Base-by-base conservation (phyloP, 1,139 yeast genomes). In the Saccharomycopsis hybrid region DNA sequence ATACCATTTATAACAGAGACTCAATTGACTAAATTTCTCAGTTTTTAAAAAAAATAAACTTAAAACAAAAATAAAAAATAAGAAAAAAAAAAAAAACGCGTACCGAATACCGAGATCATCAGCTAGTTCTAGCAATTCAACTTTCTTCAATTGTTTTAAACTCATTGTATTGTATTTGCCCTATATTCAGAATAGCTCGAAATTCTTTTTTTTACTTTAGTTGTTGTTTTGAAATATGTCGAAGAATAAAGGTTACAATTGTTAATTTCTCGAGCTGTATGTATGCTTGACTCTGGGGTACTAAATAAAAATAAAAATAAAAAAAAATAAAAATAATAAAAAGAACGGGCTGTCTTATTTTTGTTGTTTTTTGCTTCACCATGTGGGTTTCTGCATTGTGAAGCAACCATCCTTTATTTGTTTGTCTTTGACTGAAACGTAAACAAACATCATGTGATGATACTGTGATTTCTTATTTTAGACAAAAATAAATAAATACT, bases 51-150 rank as follows among this genome's bases (percentile, higher is more conserved):
- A n/a, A 3, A 38, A 40, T 25, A 24, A 25, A 18, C 37, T 27
- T 33, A 28, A 30, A 18, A 9, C 35, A 5, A 11, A 13, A 24
- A 18, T 33, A 29, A 30, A 25, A n/a, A 27, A 38, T 4, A 30
- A 29, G 3, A 28, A n/a, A 13, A 44, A 11, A 11, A 40, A 25
- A 18, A 18, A n/a, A 31, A 30, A 30, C 39, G 59, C 68, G 38
- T 55, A 65, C 68, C 59, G 59, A 44, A 69, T 56, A 32, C 62
- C 63, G 49, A 70, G 62, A 38, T 60, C 62, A 13, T 57, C 52
- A 28, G 72, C 71, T 44, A 70, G 58, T 11, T 61, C 60, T 48
- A 65, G 64, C 48, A 70, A 61, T 36, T 64, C 65, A 37, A 62
- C 59, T 59, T 70, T 70, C 50, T 63, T 66, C 60, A 69, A 55